These are phyloP conservation scores for Reticulascus tulasneorum DNA, from an alignment of 2,329 filamentous ascomycete genomes.

Conservation along the genomic window DNA sequence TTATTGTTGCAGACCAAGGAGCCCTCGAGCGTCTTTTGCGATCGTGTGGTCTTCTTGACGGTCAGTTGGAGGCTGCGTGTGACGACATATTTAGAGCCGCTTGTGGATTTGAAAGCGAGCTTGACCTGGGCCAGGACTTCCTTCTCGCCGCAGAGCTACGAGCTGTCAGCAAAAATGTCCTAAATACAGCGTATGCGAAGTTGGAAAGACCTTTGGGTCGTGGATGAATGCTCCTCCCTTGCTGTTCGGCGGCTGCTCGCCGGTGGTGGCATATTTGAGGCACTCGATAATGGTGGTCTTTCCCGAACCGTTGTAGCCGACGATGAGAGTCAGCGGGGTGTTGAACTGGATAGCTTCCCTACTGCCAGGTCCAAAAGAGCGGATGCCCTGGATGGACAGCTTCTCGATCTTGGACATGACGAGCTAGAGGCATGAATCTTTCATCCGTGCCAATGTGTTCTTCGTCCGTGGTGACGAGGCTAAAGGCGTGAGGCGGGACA, in stretches of 20 bases:
- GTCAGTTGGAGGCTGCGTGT: conserved; percentile 82
- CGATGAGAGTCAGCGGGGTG: conserved; percentile 89
- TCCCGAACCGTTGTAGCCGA: conserved; percentile 94
- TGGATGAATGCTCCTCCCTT: conserved; percentile 91
- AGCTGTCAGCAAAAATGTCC: neutral
- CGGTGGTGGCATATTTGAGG: conserved; percentile 95
- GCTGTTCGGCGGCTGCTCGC: conserved; percentile 87
- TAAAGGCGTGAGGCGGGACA: too few species aligned
- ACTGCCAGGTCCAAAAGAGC: conserved; percentile 74
- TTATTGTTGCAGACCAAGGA: conserved; percentile 71
- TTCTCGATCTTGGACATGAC: conserved; percentile 80
- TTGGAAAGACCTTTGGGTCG: conserved; percentile 90
- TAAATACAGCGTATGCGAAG: too few species aligned
- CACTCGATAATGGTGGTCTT: conserved; percentile 99
- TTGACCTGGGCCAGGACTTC: conserved; percentile 90
- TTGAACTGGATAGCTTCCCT: conserved; percentile 83
- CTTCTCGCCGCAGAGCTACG: conserved; percentile 72
- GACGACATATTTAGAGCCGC: conserved; percentile 74
- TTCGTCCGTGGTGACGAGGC: too few species aligned
- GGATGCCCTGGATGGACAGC: conserved; percentile 75
- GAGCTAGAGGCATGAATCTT: too few species aligned
- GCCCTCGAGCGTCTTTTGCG: conserved; percentile 81
- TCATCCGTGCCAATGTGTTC: too few species aligned
- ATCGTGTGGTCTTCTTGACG: conserved; percentile 73
- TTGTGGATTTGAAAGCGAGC: conserved; percentile 76